These are phyloP conservation scores for Hemisphaericaspora subhashii DNA, from an alignment of 1,139 yeast species.

Conservation along the genomic window DNA sequence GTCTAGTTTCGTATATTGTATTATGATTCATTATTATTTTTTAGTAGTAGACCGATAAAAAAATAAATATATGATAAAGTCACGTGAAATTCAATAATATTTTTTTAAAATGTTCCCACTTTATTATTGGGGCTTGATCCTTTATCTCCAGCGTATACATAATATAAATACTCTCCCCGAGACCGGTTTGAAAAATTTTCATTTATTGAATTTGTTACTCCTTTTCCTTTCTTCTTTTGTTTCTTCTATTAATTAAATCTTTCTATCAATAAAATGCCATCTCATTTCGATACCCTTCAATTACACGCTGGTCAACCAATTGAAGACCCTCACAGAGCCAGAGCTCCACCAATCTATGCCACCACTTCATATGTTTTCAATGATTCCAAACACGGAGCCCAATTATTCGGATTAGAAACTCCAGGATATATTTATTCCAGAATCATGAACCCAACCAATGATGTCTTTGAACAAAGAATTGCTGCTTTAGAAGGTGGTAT, in stretches of 20 bases:
- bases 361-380: constrained; percentile 85
- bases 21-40: too few species aligned
- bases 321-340: constrained; percentile 62
- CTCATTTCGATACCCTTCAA: constrained; percentile 86
- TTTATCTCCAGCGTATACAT: too few species aligned
- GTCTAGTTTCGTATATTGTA: too few species aligned
- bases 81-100: constrained; percentile 4
- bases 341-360: constrained; percentile 92
- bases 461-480: constrained; percentile 85
- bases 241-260: neutral
- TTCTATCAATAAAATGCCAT: constrained; percentile 29
- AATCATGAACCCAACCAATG: constrained; percentile 89
- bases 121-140: too few species aligned
- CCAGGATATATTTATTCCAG: constrained; percentile 88
- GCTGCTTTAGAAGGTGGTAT: constrained; percentile 93
- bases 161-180: too few species aligned
- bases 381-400: constrained; percentile 89
- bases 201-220: neutral
- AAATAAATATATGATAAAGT: neutral
- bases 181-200: too few species aligned
- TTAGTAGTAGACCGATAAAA: neutral
- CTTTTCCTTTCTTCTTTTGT: constrained; percentile 2
- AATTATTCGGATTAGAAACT: constrained; percentile 78
- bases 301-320: constrained; percentile 87
- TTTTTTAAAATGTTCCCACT: neutral